Percentiles rank a stretch among this genome's conserved stretches.
Conservation (phyloP, 371 early-diverging fungal species). For the Blakeslea trispora region DNA sequence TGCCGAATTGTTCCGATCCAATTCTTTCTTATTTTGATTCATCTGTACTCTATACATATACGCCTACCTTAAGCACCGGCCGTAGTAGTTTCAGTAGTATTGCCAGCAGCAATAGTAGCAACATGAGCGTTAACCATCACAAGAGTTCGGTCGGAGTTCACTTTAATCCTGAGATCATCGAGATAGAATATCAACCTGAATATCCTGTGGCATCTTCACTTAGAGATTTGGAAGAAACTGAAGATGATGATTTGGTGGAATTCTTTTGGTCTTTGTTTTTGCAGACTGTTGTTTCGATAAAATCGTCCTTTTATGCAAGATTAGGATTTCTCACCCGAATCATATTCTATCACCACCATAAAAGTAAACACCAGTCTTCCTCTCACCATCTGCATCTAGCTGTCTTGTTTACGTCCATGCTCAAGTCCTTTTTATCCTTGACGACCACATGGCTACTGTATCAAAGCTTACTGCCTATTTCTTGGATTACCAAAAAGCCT, state of each 20-base stretch:
- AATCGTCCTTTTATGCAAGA: slow-evolving; percentile 13
- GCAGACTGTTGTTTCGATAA: slow-evolving; percentile 7
- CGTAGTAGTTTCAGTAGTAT: slow-evolving; percentile 11
- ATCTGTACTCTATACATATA: slow-evolving; percentile 3
- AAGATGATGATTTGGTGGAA: slow-evolving; percentile 17
- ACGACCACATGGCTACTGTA: slow-evolving; percentile 29
- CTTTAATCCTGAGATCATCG: slow-evolving; percentile 36
- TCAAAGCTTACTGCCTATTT: slow-evolving; percentile 20
- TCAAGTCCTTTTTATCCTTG: slow-evolving; percentile 24
- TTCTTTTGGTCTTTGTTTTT: slow-evolving; percentile 17
- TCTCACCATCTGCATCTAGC: slow-evolving; percentile 8
- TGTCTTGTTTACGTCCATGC: slow-evolving; percentile 15
- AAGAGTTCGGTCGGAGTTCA: slow-evolving; percentile 20
- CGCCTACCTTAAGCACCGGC: neutral
- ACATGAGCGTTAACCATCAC: neutral
- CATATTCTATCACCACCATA: slow-evolving; percentile 3
- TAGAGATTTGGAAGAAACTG: slow-evolving; percentile 1
- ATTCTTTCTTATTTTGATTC: slow-evolving; percentile 5
- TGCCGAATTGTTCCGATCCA: slow-evolving; percentile 30
- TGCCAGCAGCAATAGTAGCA: slow-evolving; percentile 1
- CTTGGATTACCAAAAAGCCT: slow-evolving; percentile 18
- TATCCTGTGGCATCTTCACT: slow-evolving; percentile 18
- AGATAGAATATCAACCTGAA: slow-evolving; percentile 36
- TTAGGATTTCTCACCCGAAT: neutral
- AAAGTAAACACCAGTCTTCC: slow-evolving; percentile 6